These are phyloP conservation scores for Lasiodiplodia theobromae DNA, from an alignment of 2,329 filamentous ascomycete species.

Conservation along the genomic window DNA sequence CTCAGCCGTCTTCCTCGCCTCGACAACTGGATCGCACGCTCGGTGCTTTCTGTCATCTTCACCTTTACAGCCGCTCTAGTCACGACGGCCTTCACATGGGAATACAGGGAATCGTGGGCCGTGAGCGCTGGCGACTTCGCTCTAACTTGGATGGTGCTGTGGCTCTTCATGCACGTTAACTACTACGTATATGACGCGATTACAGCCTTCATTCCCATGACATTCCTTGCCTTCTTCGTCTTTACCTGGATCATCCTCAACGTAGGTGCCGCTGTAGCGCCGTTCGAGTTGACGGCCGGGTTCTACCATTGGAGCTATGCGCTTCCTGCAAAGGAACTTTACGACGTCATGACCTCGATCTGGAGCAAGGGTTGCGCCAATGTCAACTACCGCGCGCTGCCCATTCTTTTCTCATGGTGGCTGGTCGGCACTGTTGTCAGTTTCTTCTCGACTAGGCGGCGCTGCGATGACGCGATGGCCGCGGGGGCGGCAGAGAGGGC, in stretches of 20 bases:
- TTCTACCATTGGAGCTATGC: conserved; percentile 50
- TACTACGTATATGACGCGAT: conserved; percentile 52
- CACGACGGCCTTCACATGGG: conserved; percentile 51
- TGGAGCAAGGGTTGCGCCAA: conserved; percentile 54
- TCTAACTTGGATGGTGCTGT: conserved; percentile 50
- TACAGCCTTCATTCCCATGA: conserved; percentile 47
- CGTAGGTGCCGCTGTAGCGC: conserved; percentile 48
- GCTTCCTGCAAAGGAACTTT: conserved; percentile 50
- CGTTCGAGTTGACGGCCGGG: conserved; percentile 48
- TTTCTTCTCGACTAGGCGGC: conserved; percentile 5
- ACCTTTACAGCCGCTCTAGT: conserved; percentile 46
- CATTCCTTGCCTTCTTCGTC: conserved; percentile 52
- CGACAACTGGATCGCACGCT: conserved; percentile 39
- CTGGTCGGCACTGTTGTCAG: conserved; percentile 33
- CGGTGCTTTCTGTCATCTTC: conserved; percentile 42
- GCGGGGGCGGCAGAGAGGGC: conserved; percentile 12
- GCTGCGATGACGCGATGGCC: conserved; percentile 12
- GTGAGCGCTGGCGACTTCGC: conserved; percentile 48
- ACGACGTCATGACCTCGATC: conserved; percentile 48
- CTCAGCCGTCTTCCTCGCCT: conserved; percentile 32
- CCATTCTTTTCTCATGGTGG: conserved; percentile 54
- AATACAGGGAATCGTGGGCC: conserved; percentile 49
- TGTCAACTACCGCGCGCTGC: conserved; percentile 49
- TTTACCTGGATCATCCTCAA: conserved; percentile 53
- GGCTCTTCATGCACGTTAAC: conserved; percentile 53